Base-by-base conservation (phyloP, 768 basidiomycete species). In the Kwoniella europaea region DNA sequence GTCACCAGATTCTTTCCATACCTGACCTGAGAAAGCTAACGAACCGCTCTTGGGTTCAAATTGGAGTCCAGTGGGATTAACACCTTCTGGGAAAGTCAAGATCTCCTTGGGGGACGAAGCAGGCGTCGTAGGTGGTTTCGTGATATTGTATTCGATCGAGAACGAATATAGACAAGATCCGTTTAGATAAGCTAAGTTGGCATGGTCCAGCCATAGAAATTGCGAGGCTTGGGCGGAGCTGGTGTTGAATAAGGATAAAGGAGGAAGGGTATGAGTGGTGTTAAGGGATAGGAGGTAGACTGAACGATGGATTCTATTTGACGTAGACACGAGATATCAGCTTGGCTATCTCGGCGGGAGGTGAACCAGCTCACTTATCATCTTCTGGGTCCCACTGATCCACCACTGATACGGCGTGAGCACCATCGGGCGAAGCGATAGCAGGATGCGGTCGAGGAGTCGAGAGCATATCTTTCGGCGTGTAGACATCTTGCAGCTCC, bases 1-100 rank as follows among this genome's bases (percentile, higher is more conserved):
- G 71, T 90, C 87, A 1, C 90, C 90, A 2, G 88, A 84, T 4
- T 55, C 29, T 16, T 42, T n/a, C 79, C 92, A 91, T 4, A 96
- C 93, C 65, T 88, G 86, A 43, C 92, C 92, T 0, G 93, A 91
- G 85, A 99, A 98, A 6, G 93, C 89, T 46, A 99, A 87, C 57
- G 87, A 76, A 16, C 88, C 88, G 4, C 87, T 57, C 18, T 65
- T 58, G 5, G 18, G 9, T 24, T 77, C 63, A 57, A 67, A 79
- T 27, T 75, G 56, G 7, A 77, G 44, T 12, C 65, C 62, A 10
- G 64, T 57, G 5, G 75, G 74, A 56, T 71, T 69, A 22, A 78
- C 67, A 16, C 74, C 72, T 9, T 29, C 58, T 4, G 81, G 81
- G 55, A 82, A 78, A n/a, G 71, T 55, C 3, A 79, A 67, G 6